Evolutionary conservation across 2,329 filamentous ascomycete genomes (phyloP), one percentile per base, ranked within the genome.

Genomic region (Cercospora berteroae): DNA sequence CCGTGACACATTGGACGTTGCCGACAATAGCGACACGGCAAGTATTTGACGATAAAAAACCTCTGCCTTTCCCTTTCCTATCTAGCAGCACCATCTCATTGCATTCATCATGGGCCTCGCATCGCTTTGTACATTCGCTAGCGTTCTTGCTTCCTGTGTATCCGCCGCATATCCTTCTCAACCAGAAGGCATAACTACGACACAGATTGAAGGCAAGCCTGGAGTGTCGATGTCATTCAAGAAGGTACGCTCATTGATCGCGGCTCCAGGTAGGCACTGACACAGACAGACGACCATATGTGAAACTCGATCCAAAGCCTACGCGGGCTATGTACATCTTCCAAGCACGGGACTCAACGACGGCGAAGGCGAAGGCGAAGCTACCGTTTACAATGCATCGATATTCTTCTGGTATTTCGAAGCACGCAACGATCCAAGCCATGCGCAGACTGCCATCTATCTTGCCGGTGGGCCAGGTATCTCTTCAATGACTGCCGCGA

Each of bases 321-420:
- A 86, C 75, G 83, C 83, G 3, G 85, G 86, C 42, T 87, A 86
- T 68, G 82, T 87, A n/a, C 80, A 86, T 73, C 77, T 87, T 4
- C 84, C 84, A 1, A 79, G 81, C 3, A 77, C 79, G 25, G 77
- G 78, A 16, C 59, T 74, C 8, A 25, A 58, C 18, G 72, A 70
- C 29, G 36, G 70, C 29, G 33, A 68, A 7, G 36, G 70, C 29
- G 33, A 68, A 7, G 66, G 70, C 56, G 61, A 60, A 4, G 52
- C 29, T 13, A 65, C 67, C 10, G 64, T 67, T 7, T 77, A 76
- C 69, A 73, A 73, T 60, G 69, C 72, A 4, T 73, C 71, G 72
- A 89, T 85, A 58, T 89, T 88, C 77, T 90, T 89, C 78, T 88
- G 86, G 86, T 89, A 88, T 73, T 85, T 89, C 71, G 86, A 88